Conservation (phyloP, 1,284 basidiomycete species). For the Testicularia cyperi region DNA sequence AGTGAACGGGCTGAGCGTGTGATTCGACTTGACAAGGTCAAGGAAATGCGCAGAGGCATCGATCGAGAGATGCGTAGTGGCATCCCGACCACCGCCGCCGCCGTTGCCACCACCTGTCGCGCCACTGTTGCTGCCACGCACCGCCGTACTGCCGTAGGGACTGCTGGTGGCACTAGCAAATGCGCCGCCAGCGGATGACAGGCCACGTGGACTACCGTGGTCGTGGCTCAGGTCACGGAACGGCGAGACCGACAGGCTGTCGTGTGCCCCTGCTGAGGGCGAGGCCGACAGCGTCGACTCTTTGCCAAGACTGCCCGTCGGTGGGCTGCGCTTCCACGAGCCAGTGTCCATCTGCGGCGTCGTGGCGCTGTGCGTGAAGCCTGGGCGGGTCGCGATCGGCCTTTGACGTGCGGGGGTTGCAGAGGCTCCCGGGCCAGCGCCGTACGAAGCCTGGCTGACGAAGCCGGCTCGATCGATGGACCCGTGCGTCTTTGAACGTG, state of each 20-base stretch:
- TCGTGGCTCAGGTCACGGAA: slow-evolving; percentile 29
- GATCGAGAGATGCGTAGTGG: slow-evolving; percentile 21
- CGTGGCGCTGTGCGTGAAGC: slow-evolving; percentile 23
- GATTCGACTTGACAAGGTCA: slow-evolving; percentile 52
- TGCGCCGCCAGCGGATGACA: slow-evolving; percentile 4
- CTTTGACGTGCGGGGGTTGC: slow-evolving; percentile 24
- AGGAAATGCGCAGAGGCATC: slow-evolving; percentile 49
- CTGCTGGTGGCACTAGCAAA: slow-evolving; percentile 24
- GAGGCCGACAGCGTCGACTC: slow-evolving; percentile 16
- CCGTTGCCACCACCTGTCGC: background rate
- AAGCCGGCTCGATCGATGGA: slow-evolving; percentile 8
- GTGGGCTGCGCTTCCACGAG: slow-evolving; percentile 22
- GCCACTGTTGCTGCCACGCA: background rate
- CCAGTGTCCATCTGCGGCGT: slow-evolving; percentile 17
- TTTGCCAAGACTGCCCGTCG: slow-evolving; percentile 5
- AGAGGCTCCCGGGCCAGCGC: slow-evolving; percentile 12
- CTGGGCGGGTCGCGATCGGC: slow-evolving; percentile 11
- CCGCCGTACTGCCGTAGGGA: slow-evolving; percentile 2
- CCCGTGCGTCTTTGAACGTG: slow-evolving; percentile 20
- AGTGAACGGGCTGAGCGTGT: slow-evolving; percentile 54
- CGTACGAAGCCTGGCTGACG: slow-evolving; percentile 3
- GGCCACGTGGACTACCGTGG: slow-evolving; percentile 14
- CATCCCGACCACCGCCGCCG: background rate
- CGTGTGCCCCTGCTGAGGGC: slow-evolving; percentile 15
- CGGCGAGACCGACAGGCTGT: slow-evolving; percentile 27